A percentile compares a stretch with the other conserved stretches of the same genome.
phyloP scores from a whole-genome alignment of 1,284 basidiomycete genomes.

The Exobasidium rhododendri region DNA sequence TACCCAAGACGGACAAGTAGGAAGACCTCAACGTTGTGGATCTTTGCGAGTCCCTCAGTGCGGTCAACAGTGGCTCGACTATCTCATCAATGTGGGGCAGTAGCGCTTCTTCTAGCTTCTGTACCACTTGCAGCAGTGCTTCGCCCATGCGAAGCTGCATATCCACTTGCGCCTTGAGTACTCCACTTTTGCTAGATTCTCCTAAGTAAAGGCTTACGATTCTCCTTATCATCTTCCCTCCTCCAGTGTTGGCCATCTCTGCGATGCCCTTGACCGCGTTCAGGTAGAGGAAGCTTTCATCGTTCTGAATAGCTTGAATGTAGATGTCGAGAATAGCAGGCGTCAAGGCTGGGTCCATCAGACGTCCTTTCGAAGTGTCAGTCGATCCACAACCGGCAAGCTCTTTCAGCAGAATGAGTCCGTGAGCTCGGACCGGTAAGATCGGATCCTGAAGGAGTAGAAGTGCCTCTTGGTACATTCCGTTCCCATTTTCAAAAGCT shows the following conservation, averaged over 20 bases:
- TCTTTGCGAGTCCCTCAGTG: conserved; percentile 30
- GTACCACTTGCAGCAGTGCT: conserved; percentile 75
- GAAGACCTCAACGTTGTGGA: conserved; percentile 45
- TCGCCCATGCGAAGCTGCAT: conserved; percentile 78
- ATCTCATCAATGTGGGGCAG: conserved; percentile 59
- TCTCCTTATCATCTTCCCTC: conserved; percentile 23
- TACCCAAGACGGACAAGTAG: conserved; percentile 46
- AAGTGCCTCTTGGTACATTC: conserved; percentile 75
- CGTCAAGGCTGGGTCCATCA: conserved; percentile 58
- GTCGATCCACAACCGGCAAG: conserved; percentile 28
- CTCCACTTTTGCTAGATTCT: conserved; percentile 72
- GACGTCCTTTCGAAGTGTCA: conserved; percentile 60
- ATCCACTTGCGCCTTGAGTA: conserved; percentile 82
- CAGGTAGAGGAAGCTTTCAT: conserved; percentile 91
- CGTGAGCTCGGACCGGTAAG: conserved; percentile 91
- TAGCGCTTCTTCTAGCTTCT: conserved; percentile 69
- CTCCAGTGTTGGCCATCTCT: conserved; percentile 53
- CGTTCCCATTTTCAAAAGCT: conserved; percentile 38
- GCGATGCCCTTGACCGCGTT: conserved; percentile 87
- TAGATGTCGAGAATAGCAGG: conserved; percentile 85
- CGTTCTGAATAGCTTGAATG: conserved; percentile 78
- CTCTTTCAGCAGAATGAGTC: conserved; percentile 56
- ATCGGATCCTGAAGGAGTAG: conserved; percentile 85
- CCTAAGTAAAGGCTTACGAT: conserved; percentile 54
- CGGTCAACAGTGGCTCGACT: conserved; percentile 35